Evolutionary conservation across 192 early-diverging fungal species (phyloP), one percentile per base, ranked within the genome.

Genomic region (Coemansia nantahalensis): DNA sequence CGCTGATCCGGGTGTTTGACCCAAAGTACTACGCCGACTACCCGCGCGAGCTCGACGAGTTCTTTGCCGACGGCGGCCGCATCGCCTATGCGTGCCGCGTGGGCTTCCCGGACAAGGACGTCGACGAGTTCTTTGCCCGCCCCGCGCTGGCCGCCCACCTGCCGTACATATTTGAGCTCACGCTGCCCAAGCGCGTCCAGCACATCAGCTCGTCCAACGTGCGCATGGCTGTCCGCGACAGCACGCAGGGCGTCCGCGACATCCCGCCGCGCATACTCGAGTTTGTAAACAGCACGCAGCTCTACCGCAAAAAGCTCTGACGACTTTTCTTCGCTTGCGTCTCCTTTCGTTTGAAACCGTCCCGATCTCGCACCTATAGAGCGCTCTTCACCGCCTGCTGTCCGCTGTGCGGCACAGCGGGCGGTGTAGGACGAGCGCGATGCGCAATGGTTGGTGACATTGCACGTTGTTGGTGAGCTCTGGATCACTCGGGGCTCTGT

Each of bases 1-100:
- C 90, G 10, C 60, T 92, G 46, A 82, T 80, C 13, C 80, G 90
- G 24, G 75, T 92, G 23, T 85, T 92, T 48, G 79, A 88, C 50
- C 78, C 78, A 40, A 85, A 83, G 58, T 92, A 92, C 65, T 92
- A 92, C 55, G 39, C 53, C 1, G 61, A 79, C 40, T 62, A 78
- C 48, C 43, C 72, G 13, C 34, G 17, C 5, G 71, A 75, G 32
- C 49, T 90, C 18, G 56, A 56, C 10, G 63, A 64, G 2, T 89
- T 90, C 52, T 90, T 90, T 68, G 59, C 43, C 21, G 39, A 21
- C 15, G 71, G 71, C 15, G 71, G 71, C 0, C 58, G 65, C 21
- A 75, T 75, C 26, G 71, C 65, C 12, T 75, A 54, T 36, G 43
- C 71, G 46, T 48, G 71, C 11, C 59, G 71, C 19, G 41, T 23